A percentile compares a stretch with the other conserved stretches of the same genome.
Evolutionary conservation across 192 early-diverging fungal species (phyloP).

Genomic region (Rhizophlyctis rosea): DNA sequence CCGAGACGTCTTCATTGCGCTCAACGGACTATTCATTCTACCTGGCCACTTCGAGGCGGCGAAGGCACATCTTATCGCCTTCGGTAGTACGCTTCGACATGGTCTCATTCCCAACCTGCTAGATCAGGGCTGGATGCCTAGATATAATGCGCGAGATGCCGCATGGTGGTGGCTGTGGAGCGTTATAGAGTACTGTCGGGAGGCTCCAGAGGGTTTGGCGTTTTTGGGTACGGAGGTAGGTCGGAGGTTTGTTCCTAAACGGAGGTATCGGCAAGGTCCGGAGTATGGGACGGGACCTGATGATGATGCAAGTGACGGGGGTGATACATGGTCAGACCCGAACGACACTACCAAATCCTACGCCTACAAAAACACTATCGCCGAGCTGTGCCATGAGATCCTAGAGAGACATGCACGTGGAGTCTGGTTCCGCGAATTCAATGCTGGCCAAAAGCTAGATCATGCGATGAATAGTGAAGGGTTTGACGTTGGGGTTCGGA

Average conservation of each 20-base stretch:
- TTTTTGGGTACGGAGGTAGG: slow-evolving; percentile 69
- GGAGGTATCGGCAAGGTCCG: slow-evolving; percentile 38
- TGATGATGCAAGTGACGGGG: slow-evolving; percentile 25
- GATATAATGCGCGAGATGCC: slow-evolving; percentile 96
- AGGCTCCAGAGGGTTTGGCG: slow-evolving; percentile 68
- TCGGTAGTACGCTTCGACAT: slow-evolving; percentile 88
- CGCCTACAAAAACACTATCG: slow-evolving; percentile 65
- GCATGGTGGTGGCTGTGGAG: slow-evolving; percentile 94
- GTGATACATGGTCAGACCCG: slow-evolving; percentile 39
- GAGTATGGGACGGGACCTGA: slow-evolving; percentile 32
- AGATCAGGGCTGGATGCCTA: slow-evolving; percentile 75
- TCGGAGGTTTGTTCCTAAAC: slow-evolving; percentile 78
- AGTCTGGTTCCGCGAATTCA: slow-evolving; percentile 91
- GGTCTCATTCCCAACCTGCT: slow-evolving; percentile 96
- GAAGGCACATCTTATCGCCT: slow-evolving; percentile 79
- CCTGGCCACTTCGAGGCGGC: slow-evolving; percentile 85
- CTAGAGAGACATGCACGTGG: slow-evolving; percentile 86
- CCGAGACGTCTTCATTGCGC: slow-evolving; percentile 93
- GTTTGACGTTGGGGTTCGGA: slow-evolving; percentile 76
- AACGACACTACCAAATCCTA: slow-evolving; percentile 63
- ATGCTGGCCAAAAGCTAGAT: slow-evolving; percentile 85
- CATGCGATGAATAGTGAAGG: slow-evolving; percentile 89
- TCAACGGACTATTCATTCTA: slow-evolving; percentile 78
- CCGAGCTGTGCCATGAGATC: slow-evolving; percentile 88
- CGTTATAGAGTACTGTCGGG: slow-evolving; percentile 82